Base-by-base conservation (phyloP, 352 stramenopile genomes). In the Peronospora tabacina region DNA sequence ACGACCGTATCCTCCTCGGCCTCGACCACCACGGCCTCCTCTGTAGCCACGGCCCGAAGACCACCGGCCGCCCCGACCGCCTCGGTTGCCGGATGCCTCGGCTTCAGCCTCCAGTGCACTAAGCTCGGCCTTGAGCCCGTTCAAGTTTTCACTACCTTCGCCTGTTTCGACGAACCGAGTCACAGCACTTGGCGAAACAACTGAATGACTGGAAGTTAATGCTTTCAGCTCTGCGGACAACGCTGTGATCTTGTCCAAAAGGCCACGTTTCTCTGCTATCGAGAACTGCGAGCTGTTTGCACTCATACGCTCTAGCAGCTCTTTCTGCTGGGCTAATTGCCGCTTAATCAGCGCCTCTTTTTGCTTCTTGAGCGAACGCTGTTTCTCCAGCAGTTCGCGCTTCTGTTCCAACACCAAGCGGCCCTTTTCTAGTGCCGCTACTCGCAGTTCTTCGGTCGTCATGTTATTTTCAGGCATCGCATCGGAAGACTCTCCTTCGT, bases 361-460 rank as follows among this genome's bases (percentile, higher is more conserved):
- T 52, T 94, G 82, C 45, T 90, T 88, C 63, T 80, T 85, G 11
- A 94, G 56, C 35, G 77, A 66, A 15, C 75, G 78, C 52, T 94
- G 79, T 58, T 94, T 90, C 41, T 91, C 82, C 15, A 94, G 51
- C 36, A 94, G 38, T 53, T 90, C 80, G n/a, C 82, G 76, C 63
- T 94, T 94, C 52, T 91, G 68, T 52, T 94, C 80, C 29, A 94
- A 49, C 30, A 94, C 77, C 30, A 85, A 80, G 2, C 80, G 77
- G 26, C 82, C 82, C 44, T 90, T 85, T 28, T 93, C 79, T 47
- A 90, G 58, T 46, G 78, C 77, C 37, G 79, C 82, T 22, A 73
- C 67, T 11, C 75, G 79, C 24, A 90, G 55, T 37, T 87, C 77
- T 55, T 90, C 82, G 0, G 75, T 62, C 1, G 77, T 89, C 73